Evolutionary conservation across 139 green algal genomes (phyloP).

Genomic region (Chlorella vulgaris): DNA sequence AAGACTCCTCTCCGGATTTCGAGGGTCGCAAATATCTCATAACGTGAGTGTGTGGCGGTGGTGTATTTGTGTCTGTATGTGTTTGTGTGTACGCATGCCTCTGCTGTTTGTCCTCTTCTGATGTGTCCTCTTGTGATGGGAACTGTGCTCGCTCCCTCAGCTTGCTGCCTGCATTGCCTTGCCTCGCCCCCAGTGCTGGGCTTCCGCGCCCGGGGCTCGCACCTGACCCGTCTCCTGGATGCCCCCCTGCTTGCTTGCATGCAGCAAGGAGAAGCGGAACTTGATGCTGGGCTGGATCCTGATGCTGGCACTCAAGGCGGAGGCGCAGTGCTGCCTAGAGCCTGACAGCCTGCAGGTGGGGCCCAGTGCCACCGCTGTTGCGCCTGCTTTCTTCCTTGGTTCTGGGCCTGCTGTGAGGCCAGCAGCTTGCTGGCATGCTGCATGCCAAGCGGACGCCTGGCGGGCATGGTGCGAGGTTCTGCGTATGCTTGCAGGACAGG

Average conservation of each 20-base stretch:
- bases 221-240: neutral
- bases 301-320: slow-evolving; percentile 37
- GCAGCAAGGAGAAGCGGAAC: slow-evolving; percentile 38
- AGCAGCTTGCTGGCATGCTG: too few relatives aligned
- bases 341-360: slow-evolving; percentile 9
- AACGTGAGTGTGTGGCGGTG: neutral
- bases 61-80: too few relatives aligned
- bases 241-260: neutral
- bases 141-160: neutral
- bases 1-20: neutral
- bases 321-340: slow-evolving; percentile 24
- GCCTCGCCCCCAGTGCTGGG: neutral
- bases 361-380: neutral
- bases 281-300: slow-evolving; percentile 41
- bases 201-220: neutral
- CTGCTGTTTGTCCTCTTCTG: too few relatives aligned
- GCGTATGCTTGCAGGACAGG: too few relatives aligned
- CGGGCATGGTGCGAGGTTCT: too few relatives aligned
- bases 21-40: slow-evolving; percentile 28
- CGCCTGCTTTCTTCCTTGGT: too few relatives aligned
- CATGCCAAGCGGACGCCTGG: too few relatives aligned
- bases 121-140: too few relatives aligned
- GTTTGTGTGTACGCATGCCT: too few relatives aligned
- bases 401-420: too few relatives aligned
- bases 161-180: neutral